Conservation (phyloP, 257 asterid species). For the Solanum pinnatisectum region DNA sequence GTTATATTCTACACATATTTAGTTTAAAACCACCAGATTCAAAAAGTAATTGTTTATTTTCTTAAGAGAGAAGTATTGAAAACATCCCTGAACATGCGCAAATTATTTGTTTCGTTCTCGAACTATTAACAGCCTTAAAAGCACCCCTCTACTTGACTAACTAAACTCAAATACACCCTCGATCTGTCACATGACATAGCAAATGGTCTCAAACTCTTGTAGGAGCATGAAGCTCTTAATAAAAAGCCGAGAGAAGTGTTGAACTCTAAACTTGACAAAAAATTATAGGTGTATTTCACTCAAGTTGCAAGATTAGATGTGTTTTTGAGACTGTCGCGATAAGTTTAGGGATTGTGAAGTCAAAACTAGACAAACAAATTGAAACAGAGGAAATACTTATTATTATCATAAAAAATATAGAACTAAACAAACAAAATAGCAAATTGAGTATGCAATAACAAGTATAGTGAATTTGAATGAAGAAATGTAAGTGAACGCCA, state of each 20-base stretch:
- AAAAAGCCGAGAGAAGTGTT: not conserved
- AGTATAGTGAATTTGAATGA: not conserved
- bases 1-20: not conserved
- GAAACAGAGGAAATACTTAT: not conserved
- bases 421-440: not conserved
- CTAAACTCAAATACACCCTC: not conserved
- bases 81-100: not conserved
- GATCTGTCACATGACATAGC: no score
- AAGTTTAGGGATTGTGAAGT: no score
- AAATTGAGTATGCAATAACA: not conserved
- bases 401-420: not conserved
- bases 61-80: not conserved
- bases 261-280: no score
- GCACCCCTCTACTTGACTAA: not conserved
- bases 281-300: not conserved
- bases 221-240: no score
- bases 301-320: not conserved
- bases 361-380: no score
- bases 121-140: no score
- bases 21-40: not conserved
- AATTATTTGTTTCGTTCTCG: not conserved
- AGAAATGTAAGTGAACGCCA: not conserved
- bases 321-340: no score
- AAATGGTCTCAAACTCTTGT: no score
- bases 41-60: not conserved